Conservation (phyloP, 768 basidiomycete genomes). For the Boletus rex-veris region DNA sequence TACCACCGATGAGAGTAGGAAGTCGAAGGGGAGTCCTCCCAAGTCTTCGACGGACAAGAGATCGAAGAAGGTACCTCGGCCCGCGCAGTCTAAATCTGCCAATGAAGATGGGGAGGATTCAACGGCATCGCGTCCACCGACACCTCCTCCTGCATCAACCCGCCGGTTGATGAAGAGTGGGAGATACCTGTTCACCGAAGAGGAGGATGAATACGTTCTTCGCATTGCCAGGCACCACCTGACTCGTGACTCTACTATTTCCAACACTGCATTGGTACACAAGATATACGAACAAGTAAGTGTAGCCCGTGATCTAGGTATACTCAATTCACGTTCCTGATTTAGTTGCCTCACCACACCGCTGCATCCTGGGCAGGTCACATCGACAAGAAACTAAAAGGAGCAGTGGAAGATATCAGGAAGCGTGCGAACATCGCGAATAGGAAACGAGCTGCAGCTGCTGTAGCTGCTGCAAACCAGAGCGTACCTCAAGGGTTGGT, state of each 20-base stretch:
- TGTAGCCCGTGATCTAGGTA: neutral
- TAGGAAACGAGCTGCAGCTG: slow-evolving; percentile 36
- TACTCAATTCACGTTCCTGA: neutral
- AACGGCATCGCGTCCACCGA: slow-evolving; percentile 34
- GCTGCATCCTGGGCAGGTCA: slow-evolving; percentile 48
- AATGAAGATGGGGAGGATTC: slow-evolving; percentile 2
- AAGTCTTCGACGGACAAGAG: slow-evolving; percentile 7
- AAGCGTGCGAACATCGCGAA: slow-evolving; percentile 50
- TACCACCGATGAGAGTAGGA: slow-evolving; percentile 1
- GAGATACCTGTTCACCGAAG: slow-evolving; percentile 45
- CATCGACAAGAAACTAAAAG: slow-evolving; percentile 30
- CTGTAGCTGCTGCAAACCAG: neutral
- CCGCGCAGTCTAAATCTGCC: neutral
- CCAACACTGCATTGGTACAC: slow-evolving; percentile 35
- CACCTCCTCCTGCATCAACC: slow-evolving; percentile 41
- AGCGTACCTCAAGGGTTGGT: neutral
- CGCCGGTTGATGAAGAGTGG: slow-evolving; percentile 27
- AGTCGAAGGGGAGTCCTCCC: slow-evolving; percentile 2
- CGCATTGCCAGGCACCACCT: slow-evolving; percentile 45
- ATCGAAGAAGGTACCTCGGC: slow-evolving; percentile 1
- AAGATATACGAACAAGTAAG: slow-evolving; percentile 47
- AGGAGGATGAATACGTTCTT: slow-evolving; percentile 48
- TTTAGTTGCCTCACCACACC: slow-evolving; percentile 60
- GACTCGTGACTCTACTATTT: slow-evolving; percentile 45
- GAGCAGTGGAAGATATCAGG: slow-evolving; percentile 44